These are phyloP conservation scores for Cyclaneusma minus DNA, from an alignment of 2,329 filamentous ascomycete genomes.

Conservation along the genomic window DNA sequence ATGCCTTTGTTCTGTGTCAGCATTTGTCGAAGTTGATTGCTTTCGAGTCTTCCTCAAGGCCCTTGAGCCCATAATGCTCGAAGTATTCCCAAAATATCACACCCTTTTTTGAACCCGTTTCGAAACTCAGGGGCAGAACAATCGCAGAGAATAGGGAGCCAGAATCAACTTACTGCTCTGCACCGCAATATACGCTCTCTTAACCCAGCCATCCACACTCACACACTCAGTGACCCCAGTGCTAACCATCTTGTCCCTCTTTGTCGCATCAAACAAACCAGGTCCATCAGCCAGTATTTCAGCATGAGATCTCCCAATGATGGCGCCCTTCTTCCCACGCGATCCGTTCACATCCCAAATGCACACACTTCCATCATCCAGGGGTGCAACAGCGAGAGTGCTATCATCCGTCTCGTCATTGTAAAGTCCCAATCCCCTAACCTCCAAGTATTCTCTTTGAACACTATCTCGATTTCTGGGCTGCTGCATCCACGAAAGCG, in stretches of 20 bases:
- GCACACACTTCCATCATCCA: slow-evolving; percentile 79
- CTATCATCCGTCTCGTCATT: slow-evolving; percentile 36
- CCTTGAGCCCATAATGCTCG: too few relatives aligned
- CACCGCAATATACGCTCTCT: slow-evolving; percentile 66
- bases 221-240: slow-evolving; percentile 67
- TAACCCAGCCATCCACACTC: slow-evolving; percentile 52
- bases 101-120: too few relatives aligned
- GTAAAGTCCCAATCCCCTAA: slow-evolving; percentile 58
- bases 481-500: slow-evolving; percentile 61
- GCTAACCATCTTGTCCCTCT: slow-evolving; percentile 49
- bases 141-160: too few relatives aligned
- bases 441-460: slow-evolving; percentile 39
- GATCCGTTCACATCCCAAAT: slow-evolving; percentile 63
- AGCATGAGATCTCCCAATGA: slow-evolving; percentile 48
- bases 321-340: slow-evolving; percentile 37
- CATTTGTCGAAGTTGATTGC: too few relatives aligned
- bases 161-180: slow-evolving; percentile 46
- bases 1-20: slow-evolving; percentile 29
- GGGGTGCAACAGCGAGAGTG: slow-evolving; percentile 52
- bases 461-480: slow-evolving; percentile 29
- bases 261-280: slow-evolving; percentile 24
- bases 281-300: slow-evolving; percentile 48
- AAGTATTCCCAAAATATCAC: too few relatives aligned
- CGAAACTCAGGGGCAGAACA: too few relatives aligned
- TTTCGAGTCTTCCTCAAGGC: too few relatives aligned